Conservation (phyloP, 2,329 filamentous ascomycete genomes). For the Ophiostoma himal-ulmi region DNA sequence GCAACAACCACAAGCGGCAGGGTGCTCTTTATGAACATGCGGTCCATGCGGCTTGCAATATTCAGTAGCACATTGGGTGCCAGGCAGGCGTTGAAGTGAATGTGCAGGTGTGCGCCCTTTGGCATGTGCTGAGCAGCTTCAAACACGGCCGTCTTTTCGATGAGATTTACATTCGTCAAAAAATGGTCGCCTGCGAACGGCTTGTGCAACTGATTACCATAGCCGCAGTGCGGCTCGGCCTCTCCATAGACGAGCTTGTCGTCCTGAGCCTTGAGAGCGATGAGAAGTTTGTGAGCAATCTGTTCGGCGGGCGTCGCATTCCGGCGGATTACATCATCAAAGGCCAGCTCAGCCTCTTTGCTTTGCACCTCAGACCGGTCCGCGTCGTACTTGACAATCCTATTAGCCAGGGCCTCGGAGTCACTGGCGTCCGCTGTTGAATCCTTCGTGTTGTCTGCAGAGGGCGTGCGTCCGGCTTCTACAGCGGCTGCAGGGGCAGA, state of each 20-base stretch:
- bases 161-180: slow-evolving; percentile 48
- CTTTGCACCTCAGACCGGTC: slow-evolving; percentile 31
- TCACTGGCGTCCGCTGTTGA: not conserved
- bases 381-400: slow-evolving; percentile 30
- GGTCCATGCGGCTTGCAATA: slow-evolving; percentile 49
- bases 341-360: slow-evolving; percentile 37
- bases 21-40: slow-evolving; percentile 65
- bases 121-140: slow-evolving; percentile 54
- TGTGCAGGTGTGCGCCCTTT: slow-evolving; percentile 67
- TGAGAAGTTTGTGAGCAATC: slow-evolving; percentile 39
- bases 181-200: slow-evolving; percentile 53
- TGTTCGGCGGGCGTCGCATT: slow-evolving; percentile 35
- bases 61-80: slow-evolving; percentile 54
- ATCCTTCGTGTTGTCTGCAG: not conserved
- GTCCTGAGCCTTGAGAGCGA: slow-evolving; percentile 36
- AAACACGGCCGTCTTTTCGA: slow-evolving; percentile 53
- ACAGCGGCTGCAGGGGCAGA: not conserved
- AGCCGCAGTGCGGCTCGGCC: slow-evolving; percentile 34
- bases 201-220: slow-evolving; percentile 40
- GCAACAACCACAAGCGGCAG: slow-evolving; percentile 40
- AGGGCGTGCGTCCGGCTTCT: not conserved
- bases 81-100: slow-evolving; percentile 73
- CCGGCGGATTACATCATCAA: slow-evolving; percentile 37
- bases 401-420: not conserved
- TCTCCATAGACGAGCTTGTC: slow-evolving; percentile 34